phyloP scores from a whole-genome alignment of 345 rosid genomes.

The Pugionium cornutum region DNA sequence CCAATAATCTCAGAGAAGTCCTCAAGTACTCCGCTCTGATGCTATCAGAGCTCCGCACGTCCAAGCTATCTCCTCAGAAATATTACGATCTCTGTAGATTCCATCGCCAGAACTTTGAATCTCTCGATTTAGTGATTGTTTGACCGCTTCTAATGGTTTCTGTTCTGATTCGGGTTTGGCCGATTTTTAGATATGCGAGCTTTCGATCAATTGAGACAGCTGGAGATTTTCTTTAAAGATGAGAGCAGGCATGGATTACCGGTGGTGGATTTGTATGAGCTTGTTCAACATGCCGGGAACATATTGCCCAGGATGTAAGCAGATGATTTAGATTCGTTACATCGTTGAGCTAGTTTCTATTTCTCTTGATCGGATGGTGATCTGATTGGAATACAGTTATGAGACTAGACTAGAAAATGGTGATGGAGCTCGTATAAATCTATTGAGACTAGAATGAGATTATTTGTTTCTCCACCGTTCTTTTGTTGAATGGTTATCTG shows the following conservation, averaged over 20 bases:
- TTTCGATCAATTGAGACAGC: conserved; percentile 78
- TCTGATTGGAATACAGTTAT: conserved; percentile 11
- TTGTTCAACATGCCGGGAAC: conserved; percentile 95
- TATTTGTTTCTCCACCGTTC: background rate
- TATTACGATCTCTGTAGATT: conserved; percentile 80
- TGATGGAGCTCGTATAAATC: background rate
- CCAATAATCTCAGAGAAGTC: conserved; percentile 81
- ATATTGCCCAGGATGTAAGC: conserved; percentile 85
- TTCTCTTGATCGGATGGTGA: conserved; percentile 6
- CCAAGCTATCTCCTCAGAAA: conserved; percentile 89
- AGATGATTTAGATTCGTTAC: background rate
- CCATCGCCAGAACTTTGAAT: conserved; percentile 23
- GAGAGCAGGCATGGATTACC: conserved; percentile 79
- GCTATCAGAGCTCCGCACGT: conserved; percentile 92
- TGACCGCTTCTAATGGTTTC: conserved; percentile 18
- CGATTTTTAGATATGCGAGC: conserved; percentile 72
- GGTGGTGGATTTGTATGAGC: conserved; percentile 76
- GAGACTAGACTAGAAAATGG: conserved; percentile 14
- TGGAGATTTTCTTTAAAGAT: conserved; percentile 85
- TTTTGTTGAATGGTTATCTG: background rate
- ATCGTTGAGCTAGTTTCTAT: conserved; percentile 2
- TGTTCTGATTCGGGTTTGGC: conserved; percentile 17
- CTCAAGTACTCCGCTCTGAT: conserved; percentile 87
- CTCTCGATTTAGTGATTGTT: conserved; percentile 23
- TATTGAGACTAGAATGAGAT: conserved; percentile 19